phyloP scores from a whole-genome alignment of 2,329 filamentous ascomycete genomes.

The Botrytis elliptica region DNA sequence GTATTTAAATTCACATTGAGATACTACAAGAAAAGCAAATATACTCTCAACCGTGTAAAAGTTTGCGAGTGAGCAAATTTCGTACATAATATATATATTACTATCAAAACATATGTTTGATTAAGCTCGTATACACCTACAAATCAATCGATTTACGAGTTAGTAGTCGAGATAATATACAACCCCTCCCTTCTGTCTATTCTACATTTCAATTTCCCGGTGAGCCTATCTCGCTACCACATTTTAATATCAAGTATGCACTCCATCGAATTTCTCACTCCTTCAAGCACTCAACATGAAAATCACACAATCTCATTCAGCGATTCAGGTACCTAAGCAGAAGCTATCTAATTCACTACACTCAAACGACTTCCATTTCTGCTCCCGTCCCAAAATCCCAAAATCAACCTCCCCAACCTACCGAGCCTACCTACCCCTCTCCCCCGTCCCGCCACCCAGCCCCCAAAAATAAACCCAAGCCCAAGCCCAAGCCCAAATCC shows the following conservation, averaged over 20 bases:
- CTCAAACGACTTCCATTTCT: too few relatives aligned
- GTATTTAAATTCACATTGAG: fast-evolving
- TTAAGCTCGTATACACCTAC: not conserved
- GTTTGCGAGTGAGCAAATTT: fast-evolving
- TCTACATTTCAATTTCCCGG: not conserved
- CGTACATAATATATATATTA: not conserved
- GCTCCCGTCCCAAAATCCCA: not conserved
- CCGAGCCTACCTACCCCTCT: too few relatives aligned
- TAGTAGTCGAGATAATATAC: not conserved
- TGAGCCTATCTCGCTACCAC: not conserved
- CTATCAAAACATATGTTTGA: not conserved
- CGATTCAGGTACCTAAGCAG: not conserved
- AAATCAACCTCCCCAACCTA: not conserved
- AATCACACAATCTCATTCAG: not conserved
- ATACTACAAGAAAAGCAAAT: not conserved
- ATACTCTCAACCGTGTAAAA: not conserved
- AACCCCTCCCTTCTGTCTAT: not conserved
- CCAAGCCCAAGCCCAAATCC: not conserved
- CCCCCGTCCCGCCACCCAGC: not conserved
- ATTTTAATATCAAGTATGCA: not conserved
- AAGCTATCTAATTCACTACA: not conserved
- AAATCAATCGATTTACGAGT: not conserved
- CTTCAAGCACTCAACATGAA: not conserved
- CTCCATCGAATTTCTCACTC: not conserved
- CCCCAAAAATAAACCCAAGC: not conserved